Evolutionary conservation across 1,284 basidiomycete genomes (phyloP), one percentile per base, ranked within the genome.

Genomic region (Abortiporus biennis): DNA sequence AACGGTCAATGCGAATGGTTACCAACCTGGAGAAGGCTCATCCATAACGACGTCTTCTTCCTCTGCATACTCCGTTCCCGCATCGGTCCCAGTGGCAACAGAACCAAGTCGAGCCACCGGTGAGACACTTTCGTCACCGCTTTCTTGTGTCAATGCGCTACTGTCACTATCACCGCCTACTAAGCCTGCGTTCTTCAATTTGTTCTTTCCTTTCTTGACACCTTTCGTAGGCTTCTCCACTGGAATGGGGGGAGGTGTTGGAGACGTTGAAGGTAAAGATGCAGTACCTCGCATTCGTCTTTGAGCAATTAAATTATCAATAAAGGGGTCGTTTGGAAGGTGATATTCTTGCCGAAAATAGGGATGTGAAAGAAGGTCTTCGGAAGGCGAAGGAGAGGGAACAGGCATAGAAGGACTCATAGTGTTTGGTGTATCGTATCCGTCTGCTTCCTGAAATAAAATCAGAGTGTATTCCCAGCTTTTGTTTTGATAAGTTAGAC

Each of bases 131-230:
- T 87, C 85, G 44, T 87, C 85, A 6, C 77, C 83, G 46, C 82
- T 87, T 58, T 87, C 84, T 56, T 84, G 78, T 6, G 85, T 88
- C 52, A 87, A 56, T 24, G 81, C 85, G 47, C 85, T 88, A 51
- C 82, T 85, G 52, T 87, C 85, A 54, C 85, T 88, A 54, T 88
- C 83, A 3, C 82, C 83, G 20, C 76, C 78, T 2, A 85, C 74
- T 16, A 86, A 61, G 1, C 84, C 84, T 0, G 82, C 81, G 44
- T 78, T 75, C 43, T 54, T 58, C 21, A 55, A 45, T 43, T 55
- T 54, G 39, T 52, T 53, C 36, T 57, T 54, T 36, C 59, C 27
- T 29, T 38, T 43, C 17, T 37, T 37, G 6, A 52, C 69, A 66
- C 43, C 64, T 66, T 49, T 66, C 62, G 35, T 52, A 54, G 36